Conservation (phyloP, 2,329 filamentous ascomycete species). For the Penicillium paneum region DNA sequence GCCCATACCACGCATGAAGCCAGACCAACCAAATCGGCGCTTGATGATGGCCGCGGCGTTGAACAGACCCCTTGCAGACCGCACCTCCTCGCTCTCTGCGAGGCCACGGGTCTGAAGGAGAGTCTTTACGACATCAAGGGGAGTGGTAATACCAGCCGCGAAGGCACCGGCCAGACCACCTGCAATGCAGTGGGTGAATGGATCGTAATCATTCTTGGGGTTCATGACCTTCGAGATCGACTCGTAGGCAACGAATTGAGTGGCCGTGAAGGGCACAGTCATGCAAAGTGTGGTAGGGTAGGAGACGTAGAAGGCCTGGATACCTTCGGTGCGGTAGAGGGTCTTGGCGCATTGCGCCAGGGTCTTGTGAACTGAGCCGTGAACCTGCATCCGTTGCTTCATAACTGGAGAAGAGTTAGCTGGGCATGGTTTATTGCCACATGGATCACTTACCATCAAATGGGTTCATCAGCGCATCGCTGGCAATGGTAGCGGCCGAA, state of each 20-base stretch:
- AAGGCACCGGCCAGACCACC: constrained; percentile 91
- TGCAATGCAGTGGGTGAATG: constrained; percentile 86
- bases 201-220: constrained; percentile 74
- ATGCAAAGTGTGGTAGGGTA: constrained; percentile 97
- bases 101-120: constrained; percentile 90
- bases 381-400: constrained; percentile 99
- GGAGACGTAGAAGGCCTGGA: constrained; percentile 94
- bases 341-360: constrained; percentile 82
- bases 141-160: constrained; percentile 89
- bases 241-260: constrained; percentile 97
- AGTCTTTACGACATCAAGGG: constrained; percentile 97
- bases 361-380: constrained; percentile 87
- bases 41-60: constrained; percentile 79
- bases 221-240: constrained; percentile 94
- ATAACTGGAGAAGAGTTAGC: constrained; percentile 63
- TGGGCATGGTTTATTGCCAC: neutral
- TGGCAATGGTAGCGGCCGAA: constrained; percentile 91
- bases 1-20: constrained; percentile 90
- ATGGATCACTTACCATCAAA: constrained; percentile 73
- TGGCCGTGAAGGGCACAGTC: constrained; percentile 95
- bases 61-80: constrained; percentile 77
- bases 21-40: constrained; percentile 74
- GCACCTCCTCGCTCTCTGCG: constrained; percentile 73
- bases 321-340: constrained; percentile 81
- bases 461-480: constrained; percentile 98